Conservation (phyloP, 805 yeast species). For the Lipomyces orientalis region DNA sequence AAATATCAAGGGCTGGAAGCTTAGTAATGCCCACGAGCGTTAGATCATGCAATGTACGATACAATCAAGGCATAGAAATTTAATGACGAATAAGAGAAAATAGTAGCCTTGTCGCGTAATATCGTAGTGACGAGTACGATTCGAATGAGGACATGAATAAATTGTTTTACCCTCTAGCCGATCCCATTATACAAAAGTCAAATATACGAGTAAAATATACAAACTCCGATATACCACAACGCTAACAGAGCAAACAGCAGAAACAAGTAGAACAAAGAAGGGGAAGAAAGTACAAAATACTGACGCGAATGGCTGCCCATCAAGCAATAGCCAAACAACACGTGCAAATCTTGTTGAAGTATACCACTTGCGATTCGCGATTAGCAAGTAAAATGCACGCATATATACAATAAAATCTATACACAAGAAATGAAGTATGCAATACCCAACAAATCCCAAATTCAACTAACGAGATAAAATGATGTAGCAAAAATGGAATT, state of each 20-base stretch:
- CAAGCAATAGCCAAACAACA: background rate
- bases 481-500: background rate
- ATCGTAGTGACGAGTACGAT: background rate
- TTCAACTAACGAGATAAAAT: background rate
- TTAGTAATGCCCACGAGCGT: background rate
- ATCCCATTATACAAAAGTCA: background rate
- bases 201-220: background rate
- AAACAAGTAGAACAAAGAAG: background rate
- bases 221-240: background rate
- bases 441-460: background rate
- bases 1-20: background rate
- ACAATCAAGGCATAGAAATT: background rate
- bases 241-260: background rate
- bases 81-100: background rate
- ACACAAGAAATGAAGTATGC: background rate
- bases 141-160: background rate
- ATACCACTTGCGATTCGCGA: background rate
- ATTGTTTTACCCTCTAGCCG: background rate
- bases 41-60: background rate
- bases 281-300: background rate
- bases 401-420: conserved; percentile 4
- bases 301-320: background rate
- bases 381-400: background rate
- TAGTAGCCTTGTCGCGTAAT: background rate
- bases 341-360: background rate